A percentile compares a stretch with the other conserved stretches of the same genome.
Evolutionary conservation across 2,329 filamentous ascomycete species (phyloP).

Genomic region (Aspergillus tanneri): DNA sequence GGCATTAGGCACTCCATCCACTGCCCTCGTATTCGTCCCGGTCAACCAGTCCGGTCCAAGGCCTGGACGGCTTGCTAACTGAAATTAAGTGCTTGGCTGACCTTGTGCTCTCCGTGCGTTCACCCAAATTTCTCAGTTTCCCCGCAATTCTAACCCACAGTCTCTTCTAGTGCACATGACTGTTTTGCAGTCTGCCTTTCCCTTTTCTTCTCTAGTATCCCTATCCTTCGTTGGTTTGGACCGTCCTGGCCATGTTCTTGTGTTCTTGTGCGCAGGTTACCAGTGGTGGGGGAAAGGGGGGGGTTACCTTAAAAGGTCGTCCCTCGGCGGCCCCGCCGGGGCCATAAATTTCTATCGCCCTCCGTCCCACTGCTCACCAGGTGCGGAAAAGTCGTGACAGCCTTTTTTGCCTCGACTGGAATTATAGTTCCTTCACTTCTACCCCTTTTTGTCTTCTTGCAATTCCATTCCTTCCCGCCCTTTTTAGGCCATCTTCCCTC

Average conservation of each 20-base stretch:
- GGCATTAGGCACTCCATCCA: no score
- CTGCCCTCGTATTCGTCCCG: no score
- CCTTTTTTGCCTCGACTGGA: not conserved
- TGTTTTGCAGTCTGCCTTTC: not conserved
- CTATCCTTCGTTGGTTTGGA: not conserved
- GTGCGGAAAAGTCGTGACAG: slow-evolving; percentile 6
- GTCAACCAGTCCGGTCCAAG: not conserved
- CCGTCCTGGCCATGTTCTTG: not conserved
- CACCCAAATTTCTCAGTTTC: slow-evolving; percentile 5
- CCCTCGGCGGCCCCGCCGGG: slow-evolving; percentile 11
- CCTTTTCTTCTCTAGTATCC: not conserved
- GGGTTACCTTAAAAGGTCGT: slow-evolving; percentile 6
- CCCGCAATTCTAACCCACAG: slow-evolving; percentile 5
- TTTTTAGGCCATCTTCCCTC: not conserved
- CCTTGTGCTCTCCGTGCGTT: slow-evolving; percentile 4
- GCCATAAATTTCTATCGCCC: slow-evolving; percentile 18
- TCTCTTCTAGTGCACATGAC: not conserved
- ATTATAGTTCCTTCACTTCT: not conserved
- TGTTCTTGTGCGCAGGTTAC: not conserved
- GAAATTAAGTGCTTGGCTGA: slow-evolving; percentile 11
- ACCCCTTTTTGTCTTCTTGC: not conserved
- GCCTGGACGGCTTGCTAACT: not conserved
- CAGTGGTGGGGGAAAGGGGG: slow-evolving; percentile 6
- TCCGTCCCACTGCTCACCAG: slow-evolving; percentile 11
- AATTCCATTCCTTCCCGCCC: not conserved